Evolutionary conservation across 306 rosid genomes (phyloP), one percentile per base, ranked within the genome.

Genomic region (Hylodesmum podocarpum): DNA sequence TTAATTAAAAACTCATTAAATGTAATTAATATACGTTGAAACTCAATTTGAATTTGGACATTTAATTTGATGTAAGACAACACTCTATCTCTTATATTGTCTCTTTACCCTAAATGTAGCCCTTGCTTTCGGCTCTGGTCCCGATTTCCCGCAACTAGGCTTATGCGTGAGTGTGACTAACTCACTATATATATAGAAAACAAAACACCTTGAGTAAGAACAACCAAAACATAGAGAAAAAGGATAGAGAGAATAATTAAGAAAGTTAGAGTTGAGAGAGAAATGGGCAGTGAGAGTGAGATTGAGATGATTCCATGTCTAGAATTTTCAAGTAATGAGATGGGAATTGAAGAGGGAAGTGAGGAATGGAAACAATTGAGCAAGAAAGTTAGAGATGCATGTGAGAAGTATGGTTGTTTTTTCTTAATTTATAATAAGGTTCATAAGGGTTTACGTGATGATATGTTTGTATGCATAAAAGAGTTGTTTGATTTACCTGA

Each of bases 401-500:
- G 81, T 27, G 92, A 88, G 78, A 84, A 28, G 3, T 16, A 80
- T 51, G 88, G 85, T 8, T 85, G 74, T 6, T 82, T 82, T 21
- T 2, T 75, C 3, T 50, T 85, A 5, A 15, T 31, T 50, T 43
- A 37, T 51, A 77, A 75, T 73, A 6, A 28, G 18, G 37, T 51
- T 12, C 67, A 77, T 0, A 58, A 22, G 49, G 40, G 29, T 28
- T 6, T 71, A 50, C 70, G 71, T 51, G 85, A 87, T 9, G 64
- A 70, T 19, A 88, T 83, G 88, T 28, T 84, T 46, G 3, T 10
- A 22, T 74, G 39, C 19, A 22, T 83, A 39, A 82, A 81, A 72
- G 71, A 28, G 1, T 57, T 90, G 73, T 90, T 90, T 67, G 90
- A 82, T 76, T 73, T 90, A 0, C 95, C 95, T 0, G 80, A 87